A percentile compares a stretch with the other conserved stretches of the same genome.
Evolutionary conservation across 176 grass and related monocot genomes (phyloP).

Genomic region (Aegilops sharonensis): DNA sequence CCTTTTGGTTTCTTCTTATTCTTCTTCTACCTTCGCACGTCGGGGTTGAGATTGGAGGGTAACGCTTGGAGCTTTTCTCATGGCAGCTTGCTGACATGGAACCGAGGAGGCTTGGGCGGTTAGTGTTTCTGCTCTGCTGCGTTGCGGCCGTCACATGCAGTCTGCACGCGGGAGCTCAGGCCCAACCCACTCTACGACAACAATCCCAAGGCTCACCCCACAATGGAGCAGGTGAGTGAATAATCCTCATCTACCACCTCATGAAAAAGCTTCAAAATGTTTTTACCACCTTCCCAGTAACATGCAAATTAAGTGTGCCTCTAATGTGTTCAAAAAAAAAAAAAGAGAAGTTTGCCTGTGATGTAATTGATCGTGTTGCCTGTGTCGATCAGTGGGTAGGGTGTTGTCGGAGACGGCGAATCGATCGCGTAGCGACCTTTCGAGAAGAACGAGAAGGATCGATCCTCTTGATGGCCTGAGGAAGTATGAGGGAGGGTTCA

Average conservation of each 20-base stretch:
- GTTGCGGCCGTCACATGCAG: slow-evolving; percentile 45
- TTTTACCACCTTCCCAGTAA: slow-evolving; percentile 2
- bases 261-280: neutral
- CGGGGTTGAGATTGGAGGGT: slow-evolving; percentile 15
- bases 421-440: slow-evolving; percentile 34
- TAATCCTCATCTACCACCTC: slow-evolving; percentile 21
- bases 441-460: slow-evolving; percentile 50
- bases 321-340: neutral
- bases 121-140: slow-evolving; percentile 58
- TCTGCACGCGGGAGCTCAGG: slow-evolving; percentile 6
- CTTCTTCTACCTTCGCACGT: neutral
- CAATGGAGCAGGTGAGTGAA: slow-evolving; percentile 59
- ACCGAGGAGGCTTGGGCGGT: slow-evolving; percentile 44
- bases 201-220: neutral
- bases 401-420: slow-evolving; percentile 31
- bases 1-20: neutral
- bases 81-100: slow-evolving; percentile 52
- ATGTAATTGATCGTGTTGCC: slow-evolving; percentile 18
- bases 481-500: slow-evolving; percentile 86
- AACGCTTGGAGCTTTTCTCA: slow-evolving; percentile 37
- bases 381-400: slow-evolving; percentile 27
- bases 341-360: neutral
- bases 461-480: slow-evolving; percentile 69
- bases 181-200: slow-evolving; percentile 17
- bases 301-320: slow-evolving; percentile 18